These are phyloP conservation scores for Candida broadrunensis DNA, from an alignment of 805 yeast species.

Conservation along the genomic window DNA sequence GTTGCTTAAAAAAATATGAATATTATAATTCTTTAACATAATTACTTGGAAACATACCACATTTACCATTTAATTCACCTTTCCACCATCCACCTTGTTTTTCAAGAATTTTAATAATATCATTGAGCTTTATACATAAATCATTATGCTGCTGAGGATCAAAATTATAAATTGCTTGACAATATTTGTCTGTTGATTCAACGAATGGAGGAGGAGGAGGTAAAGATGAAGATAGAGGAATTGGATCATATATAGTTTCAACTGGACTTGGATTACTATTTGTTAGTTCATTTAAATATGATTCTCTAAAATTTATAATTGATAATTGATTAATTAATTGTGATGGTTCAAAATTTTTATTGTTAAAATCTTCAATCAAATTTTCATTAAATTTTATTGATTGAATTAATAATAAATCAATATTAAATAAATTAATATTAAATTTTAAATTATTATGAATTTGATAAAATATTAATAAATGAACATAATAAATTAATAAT, in stretches of 20 bases:
- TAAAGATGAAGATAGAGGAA: background rate
- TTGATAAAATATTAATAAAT: conserved; percentile 33
- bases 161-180: conserved; percentile 42
- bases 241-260: background rate
- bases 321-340: conserved; percentile 15
- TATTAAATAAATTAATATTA: conserved; percentile 7
- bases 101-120: conserved; percentile 36
- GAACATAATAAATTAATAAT: conserved; percentile 33
- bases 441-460: conserved; percentile 16
- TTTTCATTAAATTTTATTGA: background rate
- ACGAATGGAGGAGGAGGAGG: background rate
- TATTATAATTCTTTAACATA: conserved; percentile 18
- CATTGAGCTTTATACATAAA: conserved; percentile 41
- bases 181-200: conserved; percentile 7
- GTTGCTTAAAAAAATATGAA: conserved; percentile 35
- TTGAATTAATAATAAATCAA: conserved; percentile 1
- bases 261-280: background rate
- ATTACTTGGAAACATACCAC: conserved; percentile 27
- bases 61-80: conserved; percentile 23
- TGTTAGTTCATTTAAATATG: conserved; percentile 13
- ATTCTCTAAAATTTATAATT: conserved; percentile 21
- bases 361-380: conserved; percentile 7
- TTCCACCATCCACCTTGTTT: conserved; percentile 34
- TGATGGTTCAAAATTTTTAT: conserved; percentile 6
- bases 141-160: conserved; percentile 38